These are phyloP conservation scores for Neurospora sp. DNA, from an alignment of 495 filamentous ascomycete genomes.

Conservation along the genomic window DNA sequence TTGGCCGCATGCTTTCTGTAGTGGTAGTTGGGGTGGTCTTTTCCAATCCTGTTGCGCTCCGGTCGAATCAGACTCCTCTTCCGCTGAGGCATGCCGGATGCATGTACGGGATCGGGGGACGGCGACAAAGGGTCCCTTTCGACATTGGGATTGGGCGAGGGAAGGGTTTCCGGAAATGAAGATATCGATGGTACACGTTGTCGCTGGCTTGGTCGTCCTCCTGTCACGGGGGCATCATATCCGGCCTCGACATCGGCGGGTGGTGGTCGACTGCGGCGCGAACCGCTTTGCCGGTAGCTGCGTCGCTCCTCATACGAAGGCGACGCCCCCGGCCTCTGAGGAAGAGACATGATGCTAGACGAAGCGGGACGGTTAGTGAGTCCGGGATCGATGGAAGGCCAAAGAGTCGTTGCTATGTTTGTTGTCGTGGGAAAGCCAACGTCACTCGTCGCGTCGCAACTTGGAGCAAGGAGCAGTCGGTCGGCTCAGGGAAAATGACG, in stretches of 20 bases:
- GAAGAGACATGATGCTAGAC: conserved; percentile 50
- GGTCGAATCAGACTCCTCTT: conserved; percentile 83
- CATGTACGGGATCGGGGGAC: conserved; percentile 18
- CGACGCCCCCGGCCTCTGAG: conserved; percentile 51
- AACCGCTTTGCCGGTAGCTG: conserved; percentile 47
- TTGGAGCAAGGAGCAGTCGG: background rate
- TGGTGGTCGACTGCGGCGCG: conserved; percentile 35
- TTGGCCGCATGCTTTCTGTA: conserved; percentile 85
- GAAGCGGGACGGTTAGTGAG: conserved; percentile 12
- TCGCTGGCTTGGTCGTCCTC: conserved; percentile 24
- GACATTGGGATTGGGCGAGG: conserved; percentile 35
- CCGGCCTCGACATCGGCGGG: conserved; percentile 58
- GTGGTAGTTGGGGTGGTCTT: conserved; percentile 84
- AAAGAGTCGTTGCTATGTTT: background rate
- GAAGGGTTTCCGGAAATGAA: conserved; percentile 40
- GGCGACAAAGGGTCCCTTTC: conserved; percentile 35
- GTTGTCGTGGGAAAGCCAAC: background rate
- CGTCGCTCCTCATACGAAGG: conserved; percentile 48
- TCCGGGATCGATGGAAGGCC: background rate
- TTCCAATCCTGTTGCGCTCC: conserved; percentile 71
- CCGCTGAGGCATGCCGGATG: conserved; percentile 36
- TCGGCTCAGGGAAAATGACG: background rate
- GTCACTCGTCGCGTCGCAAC: background rate
- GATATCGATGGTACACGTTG: conserved; percentile 39
- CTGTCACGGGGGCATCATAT: conserved; percentile 32